These are phyloP conservation scores for Xylariaceae sp. DNA, from an alignment of 2,329 filamentous ascomycete species.

Conservation along the genomic window DNA sequence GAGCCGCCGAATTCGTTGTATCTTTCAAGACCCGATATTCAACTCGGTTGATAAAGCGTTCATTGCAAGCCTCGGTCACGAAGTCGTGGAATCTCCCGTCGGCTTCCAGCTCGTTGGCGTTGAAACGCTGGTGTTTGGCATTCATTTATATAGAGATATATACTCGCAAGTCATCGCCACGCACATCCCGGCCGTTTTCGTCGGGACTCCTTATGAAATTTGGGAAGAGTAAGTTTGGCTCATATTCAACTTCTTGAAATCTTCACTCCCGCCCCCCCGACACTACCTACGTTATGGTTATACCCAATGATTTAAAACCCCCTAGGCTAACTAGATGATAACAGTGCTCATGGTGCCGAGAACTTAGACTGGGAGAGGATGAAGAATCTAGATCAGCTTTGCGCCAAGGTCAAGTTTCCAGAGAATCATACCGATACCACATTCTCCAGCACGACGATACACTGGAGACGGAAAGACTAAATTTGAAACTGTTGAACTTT, in stretches of 20 bases:
- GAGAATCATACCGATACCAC: slow-evolving; percentile 34
- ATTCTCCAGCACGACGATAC: slow-evolving; percentile 39
- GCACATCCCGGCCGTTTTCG: slow-evolving; percentile 46
- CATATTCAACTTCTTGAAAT: neutral
- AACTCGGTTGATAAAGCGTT: slow-evolving; percentile 45
- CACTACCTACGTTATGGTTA: too few species aligned
- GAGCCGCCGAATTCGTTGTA: slow-evolving; percentile 35
- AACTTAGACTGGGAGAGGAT: slow-evolving; percentile 30
- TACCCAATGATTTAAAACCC: neutral
- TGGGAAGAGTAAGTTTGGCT: slow-evolving; percentile 44
- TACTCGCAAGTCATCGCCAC: slow-evolving; percentile 47
- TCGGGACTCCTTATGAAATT: slow-evolving; percentile 50
- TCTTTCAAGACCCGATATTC: slow-evolving; percentile 53
- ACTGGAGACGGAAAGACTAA: slow-evolving; percentile 30
- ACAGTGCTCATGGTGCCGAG: slow-evolving; percentile 9
- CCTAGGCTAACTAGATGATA: slow-evolving; percentile 5
- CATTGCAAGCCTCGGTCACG: slow-evolving; percentile 49
- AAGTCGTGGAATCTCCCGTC: slow-evolving; percentile 44
- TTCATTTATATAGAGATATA: slow-evolving; percentile 53
- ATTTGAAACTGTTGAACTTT: neutral
- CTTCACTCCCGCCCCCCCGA: neutral
- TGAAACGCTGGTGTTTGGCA: slow-evolving; percentile 52
- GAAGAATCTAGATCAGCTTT: slow-evolving; percentile 31
- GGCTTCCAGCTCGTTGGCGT: slow-evolving; percentile 47
- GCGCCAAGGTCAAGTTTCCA: slow-evolving; percentile 34